Evolutionary conservation across 352 stramenopile genomes (phyloP).

Genomic region (Phytophthora quininea): DNA sequence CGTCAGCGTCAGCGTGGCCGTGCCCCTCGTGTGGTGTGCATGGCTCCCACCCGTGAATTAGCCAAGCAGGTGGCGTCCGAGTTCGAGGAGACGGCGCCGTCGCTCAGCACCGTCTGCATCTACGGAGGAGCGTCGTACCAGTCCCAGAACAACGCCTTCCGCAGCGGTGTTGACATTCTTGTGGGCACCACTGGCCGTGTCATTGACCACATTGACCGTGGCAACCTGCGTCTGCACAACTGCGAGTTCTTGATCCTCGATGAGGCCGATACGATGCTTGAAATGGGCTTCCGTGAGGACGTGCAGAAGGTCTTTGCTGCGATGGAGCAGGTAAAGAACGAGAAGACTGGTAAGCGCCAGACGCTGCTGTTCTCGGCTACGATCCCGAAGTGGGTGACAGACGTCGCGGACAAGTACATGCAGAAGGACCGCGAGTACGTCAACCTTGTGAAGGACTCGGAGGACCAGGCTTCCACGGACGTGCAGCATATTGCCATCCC

Average conservation of each 20-base stretch:
- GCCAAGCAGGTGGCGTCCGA: constrained; percentile 96
- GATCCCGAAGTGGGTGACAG: constrained; percentile 92
- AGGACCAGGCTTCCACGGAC: constrained; percentile 89
- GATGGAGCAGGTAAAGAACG: constrained; percentile 76
- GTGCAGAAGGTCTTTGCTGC: constrained; percentile 93
- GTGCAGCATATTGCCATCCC: constrained; percentile 94
- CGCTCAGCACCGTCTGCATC: constrained; percentile 88
- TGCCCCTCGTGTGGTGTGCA: constrained; percentile 93
- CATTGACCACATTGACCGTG: constrained; percentile 93
- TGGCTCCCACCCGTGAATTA: constrained; percentile 98
- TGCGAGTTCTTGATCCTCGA: constrained; percentile 94
- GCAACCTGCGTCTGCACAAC: constrained; percentile 88
- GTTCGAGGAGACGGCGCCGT: constrained; percentile 83
- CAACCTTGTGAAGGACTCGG: constrained; percentile 92
- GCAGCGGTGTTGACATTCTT: constrained; percentile 91
- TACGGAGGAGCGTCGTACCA: constrained; percentile 93
- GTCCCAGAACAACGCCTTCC: constrained; percentile 89
- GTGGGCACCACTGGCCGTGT: constrained; percentile 93
- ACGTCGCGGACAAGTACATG: constrained; percentile 93
- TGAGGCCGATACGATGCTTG: constrained; percentile 95
- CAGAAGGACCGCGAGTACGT: constrained; percentile 86
- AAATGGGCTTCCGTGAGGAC: constrained; percentile 96
- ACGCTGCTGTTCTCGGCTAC: constrained; percentile 95
- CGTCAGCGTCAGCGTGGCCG: constrained; percentile 73
- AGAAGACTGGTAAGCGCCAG: constrained; percentile 63